Conservation (phyloP, 2,329 filamentous ascomycete species). For the Nigrospora sphaerica region DNA sequence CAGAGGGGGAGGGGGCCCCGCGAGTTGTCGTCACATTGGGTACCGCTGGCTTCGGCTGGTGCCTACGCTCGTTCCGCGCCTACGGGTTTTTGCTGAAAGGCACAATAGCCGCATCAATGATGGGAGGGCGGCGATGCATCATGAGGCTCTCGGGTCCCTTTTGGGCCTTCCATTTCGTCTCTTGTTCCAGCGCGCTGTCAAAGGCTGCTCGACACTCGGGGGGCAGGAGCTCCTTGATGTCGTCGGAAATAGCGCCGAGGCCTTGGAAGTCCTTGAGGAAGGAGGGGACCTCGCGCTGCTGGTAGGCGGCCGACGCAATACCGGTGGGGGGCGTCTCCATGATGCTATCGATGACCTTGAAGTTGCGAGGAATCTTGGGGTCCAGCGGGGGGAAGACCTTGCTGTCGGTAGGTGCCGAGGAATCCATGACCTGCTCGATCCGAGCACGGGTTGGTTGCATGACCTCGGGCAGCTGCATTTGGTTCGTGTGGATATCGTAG, state of each 20-base stretch:
- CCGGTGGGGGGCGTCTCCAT: slow-evolving; percentile 44
- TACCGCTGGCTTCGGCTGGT: too few species aligned
- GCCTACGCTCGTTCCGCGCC: too few species aligned
- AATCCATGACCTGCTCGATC: slow-evolving; percentile 59
- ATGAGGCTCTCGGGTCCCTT: slow-evolving; percentile 66
- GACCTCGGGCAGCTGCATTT: slow-evolving; percentile 76
- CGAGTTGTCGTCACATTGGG: too few species aligned
- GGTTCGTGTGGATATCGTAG: slow-evolving; percentile 92
- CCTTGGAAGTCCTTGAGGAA: slow-evolving; percentile 51
- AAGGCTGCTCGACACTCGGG: slow-evolving; percentile 68
- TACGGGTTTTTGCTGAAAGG: slow-evolving; percentile 39
- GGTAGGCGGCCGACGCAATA: slow-evolving; percentile 36
- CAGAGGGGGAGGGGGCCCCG: too few species aligned
- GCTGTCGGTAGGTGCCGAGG: slow-evolving; percentile 17
- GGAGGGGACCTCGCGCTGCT: slow-evolving; percentile 33
- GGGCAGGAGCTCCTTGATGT: slow-evolving; percentile 60
- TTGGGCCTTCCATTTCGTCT: slow-evolving; percentile 63
- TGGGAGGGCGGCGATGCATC: slow-evolving; percentile 41
- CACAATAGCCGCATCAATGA: slow-evolving; percentile 59
- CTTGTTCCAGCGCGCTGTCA: slow-evolving; percentile 55
- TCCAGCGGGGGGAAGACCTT: slow-evolving; percentile 40
- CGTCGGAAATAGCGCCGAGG: slow-evolving; percentile 55
- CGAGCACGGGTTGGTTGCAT: slow-evolving; percentile 87
- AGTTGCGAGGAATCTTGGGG: slow-evolving; percentile 45
- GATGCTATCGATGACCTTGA: slow-evolving; percentile 47